Evolutionary conservation across 208 protist species (phyloP), one percentile per base, ranked within the genome.

Genomic region (Lotmaria passim): DNA sequence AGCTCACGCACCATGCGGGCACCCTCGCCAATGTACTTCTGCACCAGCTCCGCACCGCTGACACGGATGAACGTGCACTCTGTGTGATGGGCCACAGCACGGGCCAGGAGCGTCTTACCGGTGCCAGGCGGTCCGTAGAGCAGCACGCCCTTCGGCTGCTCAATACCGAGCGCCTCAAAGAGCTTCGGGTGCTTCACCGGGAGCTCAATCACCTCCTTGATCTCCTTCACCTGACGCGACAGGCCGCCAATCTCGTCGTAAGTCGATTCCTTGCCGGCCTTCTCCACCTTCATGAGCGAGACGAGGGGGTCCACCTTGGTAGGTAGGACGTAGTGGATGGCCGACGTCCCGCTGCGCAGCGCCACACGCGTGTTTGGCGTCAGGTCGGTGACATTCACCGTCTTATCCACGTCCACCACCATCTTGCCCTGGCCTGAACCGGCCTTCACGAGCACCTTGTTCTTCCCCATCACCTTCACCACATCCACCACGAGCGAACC

Each of bases 1-100:
- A 99, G 90, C 84, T 99, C 99, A 61, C 98, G 95, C 50, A 99
- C 99, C 97, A 99, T 99, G 46, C 99, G 85, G 23, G 98, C 95
- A 48, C 99, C 99, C 82, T 99, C 99, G 62, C 99, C 99, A 81
- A 99, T 99, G 91, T 99, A 99, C 87, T 99, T 99, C 78, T 99
- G 99, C 64, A 99, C 99, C 51, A 99, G 89, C 88, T 99, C 99
- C 31, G 97, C 98, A 23, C 99, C 99, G 53, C 97, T 99, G 6
- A 99, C 99, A 46, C 99, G 96, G 76, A 99, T 99, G 80, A 99
- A 99, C 30, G 91, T 97, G 81, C 95, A 98, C 23, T 98, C 97
- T 0, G 98, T 99, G 93, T 99, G 98, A 78, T 99, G 98, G 2
- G 99, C 98, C 23, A 99, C 99, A 0, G 98, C 98, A 65, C 98